Percentiles rank a stretch among this genome's conserved stretches.
These are phyloP conservation scores for Lentinula detonsa DNA, from an alignment of 768 basidiomycete species.

Conservation along the genomic window DNA sequence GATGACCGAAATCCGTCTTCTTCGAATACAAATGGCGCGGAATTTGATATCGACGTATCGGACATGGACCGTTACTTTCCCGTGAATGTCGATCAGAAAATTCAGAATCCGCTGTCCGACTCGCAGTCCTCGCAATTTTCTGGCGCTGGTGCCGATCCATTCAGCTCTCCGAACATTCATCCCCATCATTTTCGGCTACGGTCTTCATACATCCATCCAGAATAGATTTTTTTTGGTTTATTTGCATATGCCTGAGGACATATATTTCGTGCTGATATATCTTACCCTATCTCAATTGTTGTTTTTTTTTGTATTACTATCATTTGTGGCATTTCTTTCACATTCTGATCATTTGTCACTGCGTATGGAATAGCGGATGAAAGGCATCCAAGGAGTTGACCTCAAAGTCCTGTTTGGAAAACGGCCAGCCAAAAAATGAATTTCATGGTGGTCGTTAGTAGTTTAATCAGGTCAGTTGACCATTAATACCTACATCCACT, in stretches of 20 bases:
- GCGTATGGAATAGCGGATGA: constrained; percentile 6
- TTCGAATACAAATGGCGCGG: constrained; percentile 23
- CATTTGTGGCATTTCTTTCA: constrained; percentile 4
- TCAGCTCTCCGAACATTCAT: constrained; percentile 12
- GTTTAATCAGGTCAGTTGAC: constrained; percentile 16
- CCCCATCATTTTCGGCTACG: constrained; percentile 18
- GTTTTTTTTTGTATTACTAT: constrained; percentile 11
- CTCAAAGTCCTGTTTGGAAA: constrained; percentile 23
- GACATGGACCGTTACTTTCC: constrained; percentile 78
- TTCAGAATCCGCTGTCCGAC: constrained; percentile 2
- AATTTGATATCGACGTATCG: constrained; percentile 52
- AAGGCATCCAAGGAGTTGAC: constrained; percentile 21
- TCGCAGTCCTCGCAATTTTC: not conserved
- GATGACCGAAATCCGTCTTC: constrained; percentile 23
- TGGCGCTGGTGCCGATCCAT: not conserved
- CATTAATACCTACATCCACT: constrained; percentile 46
- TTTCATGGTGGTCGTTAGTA: constrained; percentile 8
- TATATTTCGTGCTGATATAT: not conserved
- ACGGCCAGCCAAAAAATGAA: constrained; percentile 2
- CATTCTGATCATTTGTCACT: not conserved
- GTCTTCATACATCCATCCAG: constrained; percentile 11
- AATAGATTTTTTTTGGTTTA: constrained; percentile 8
- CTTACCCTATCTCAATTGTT: constrained; percentile 9
- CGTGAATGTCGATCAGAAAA: constrained; percentile 12
- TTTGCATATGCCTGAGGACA: not conserved